These are phyloP conservation scores for Rhamnella rubrinervis DNA, from an alignment of 331 rosid species.

Conservation along the genomic window DNA sequence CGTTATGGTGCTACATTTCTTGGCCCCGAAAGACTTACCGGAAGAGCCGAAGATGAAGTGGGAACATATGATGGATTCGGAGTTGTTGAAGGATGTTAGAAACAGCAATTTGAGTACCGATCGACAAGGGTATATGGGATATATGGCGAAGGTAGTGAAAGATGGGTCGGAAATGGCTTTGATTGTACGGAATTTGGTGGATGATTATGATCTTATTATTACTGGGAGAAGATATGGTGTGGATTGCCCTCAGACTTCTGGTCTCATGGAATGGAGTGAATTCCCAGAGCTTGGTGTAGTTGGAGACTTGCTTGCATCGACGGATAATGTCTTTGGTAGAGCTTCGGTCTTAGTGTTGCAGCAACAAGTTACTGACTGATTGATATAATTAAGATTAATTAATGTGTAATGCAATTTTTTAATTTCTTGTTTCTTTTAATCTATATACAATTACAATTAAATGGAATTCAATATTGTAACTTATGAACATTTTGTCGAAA, in stretches of 20 bases:
- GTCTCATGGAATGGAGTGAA: conserved; percentile 39
- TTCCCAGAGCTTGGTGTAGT: conserved; percentile 37
- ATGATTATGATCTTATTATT: conserved; percentile 24
- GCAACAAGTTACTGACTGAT: conserved; percentile 13
- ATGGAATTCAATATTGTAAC: no score
- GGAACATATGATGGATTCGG: conserved; percentile 21
- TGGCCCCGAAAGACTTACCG: not conserved
- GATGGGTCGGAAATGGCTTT: conserved; percentile 26
- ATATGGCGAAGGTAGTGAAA: conserved; percentile 15
- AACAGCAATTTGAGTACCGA: not conserved
- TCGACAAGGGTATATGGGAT: not conserved
- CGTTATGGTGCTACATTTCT: conserved; percentile 20
- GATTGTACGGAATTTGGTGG: conserved; percentile 7
- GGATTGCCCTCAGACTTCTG: conserved; percentile 14
- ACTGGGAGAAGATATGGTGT: conserved; percentile 25
- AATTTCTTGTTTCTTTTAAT: no score
- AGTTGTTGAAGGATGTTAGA: conserved; percentile 20
- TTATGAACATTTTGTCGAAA: no score
- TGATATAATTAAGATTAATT: no score
- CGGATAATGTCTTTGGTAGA: not conserved
- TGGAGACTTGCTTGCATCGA: conserved; percentile 28
- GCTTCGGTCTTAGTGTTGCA: conserved; percentile 31
- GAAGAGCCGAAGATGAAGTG: not conserved
- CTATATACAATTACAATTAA: no score
- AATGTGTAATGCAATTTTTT: no score